Base-by-base conservation (phyloP, 2,329 filamentous ascomycete species). In the Trichoderma pleuroti region DNA sequence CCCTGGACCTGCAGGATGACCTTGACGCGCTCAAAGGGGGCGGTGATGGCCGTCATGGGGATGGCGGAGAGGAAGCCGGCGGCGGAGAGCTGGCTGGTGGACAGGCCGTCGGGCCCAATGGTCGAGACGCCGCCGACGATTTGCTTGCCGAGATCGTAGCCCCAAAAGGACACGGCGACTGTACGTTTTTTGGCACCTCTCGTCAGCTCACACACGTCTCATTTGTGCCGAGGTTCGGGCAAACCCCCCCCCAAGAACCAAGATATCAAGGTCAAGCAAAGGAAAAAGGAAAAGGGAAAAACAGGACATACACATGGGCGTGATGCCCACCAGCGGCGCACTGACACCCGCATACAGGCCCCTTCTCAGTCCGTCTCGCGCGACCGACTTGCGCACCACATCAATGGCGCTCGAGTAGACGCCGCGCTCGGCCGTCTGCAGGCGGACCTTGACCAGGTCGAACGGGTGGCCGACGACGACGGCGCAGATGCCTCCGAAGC, bases 31-130 rank as follows among this genome's bases (percentile, higher is more conserved):
- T 99, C 96, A 80, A 99, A 98, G 72, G 96, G 96, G 5, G 96
- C 96, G n/a, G 96, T 98, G 84, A 99, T 98, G 82, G 93, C 83
- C 5, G 96, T 99, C 93, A 97, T 97, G 77, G 96, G 96, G 72
- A 99, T 92, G 72, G 96, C 96, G 78, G 93, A 97, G 88, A 99
- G 97, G 89, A 98, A 98, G 74, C 96, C 96, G 16, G 96, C 96
- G 42, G 93, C 88, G 39, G 93, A 96, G 82, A 97, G 90, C 82
- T 99, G 96, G 56, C 86, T 92, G 78, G 98, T 94, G 71, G 90
- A 90, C 83, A 93, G 93, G 81, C 93, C 89, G 74, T 90, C 85
- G 67, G 91, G 89, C 26, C 85, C 86, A 71, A 91, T 89, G 18
- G 87, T 86, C 39, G 90, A 91, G 75, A 92, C 82, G 72, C 83